phyloP scores from a whole-genome alignment of 352 stramenopile genomes.

The Pythium plurisporium region DNA sequence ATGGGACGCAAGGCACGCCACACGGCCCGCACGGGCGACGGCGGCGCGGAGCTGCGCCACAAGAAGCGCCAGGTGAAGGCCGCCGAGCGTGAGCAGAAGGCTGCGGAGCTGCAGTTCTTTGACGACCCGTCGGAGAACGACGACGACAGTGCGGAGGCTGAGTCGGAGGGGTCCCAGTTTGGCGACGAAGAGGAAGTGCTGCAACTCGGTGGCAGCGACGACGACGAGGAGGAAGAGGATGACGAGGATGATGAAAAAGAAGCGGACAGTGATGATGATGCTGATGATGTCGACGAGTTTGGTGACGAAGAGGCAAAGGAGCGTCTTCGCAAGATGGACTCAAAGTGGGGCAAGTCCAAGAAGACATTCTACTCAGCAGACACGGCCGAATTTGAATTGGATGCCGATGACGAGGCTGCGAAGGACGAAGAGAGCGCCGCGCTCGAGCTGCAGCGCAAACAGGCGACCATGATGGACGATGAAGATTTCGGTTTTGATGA shows the following conservation, averaged over 20 bases:
- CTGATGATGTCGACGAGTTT: constrained; percentile 45
- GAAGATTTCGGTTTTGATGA: constrained; percentile 78
- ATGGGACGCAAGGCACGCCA: constrained; percentile 78
- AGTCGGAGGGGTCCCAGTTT: constrained; percentile 58
- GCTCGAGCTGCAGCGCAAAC: constrained; percentile 79
- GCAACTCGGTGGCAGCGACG: constrained; percentile 42
- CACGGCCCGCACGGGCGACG: constrained; percentile 68
- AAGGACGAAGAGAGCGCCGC: constrained; percentile 83
- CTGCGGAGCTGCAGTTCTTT: constrained; percentile 78
- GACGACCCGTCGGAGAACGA: constrained; percentile 82
- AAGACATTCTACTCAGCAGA: constrained; percentile 86
- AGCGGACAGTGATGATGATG: constrained; percentile 22
- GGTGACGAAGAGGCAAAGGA: constrained; percentile 68
- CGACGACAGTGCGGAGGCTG: constrained; percentile 43
- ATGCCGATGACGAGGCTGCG: constrained; percentile 72
- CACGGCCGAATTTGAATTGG: constrained; percentile 75
- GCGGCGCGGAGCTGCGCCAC: constrained; percentile 63
- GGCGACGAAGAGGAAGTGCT: constrained; percentile 65
- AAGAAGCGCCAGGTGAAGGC: constrained; percentile 61
- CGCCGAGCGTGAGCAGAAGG: constrained; percentile 50
- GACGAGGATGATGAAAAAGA: constrained; percentile 41
- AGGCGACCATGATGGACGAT: constrained; percentile 82
- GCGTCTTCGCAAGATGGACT: constrained; percentile 68
- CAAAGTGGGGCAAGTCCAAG: constrained; percentile 84
- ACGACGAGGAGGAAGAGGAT: constrained; percentile 35